These are phyloP conservation scores for Yarrowia bubula DNA, from an alignment of 805 yeast genomes.

Conservation along the genomic window DNA sequence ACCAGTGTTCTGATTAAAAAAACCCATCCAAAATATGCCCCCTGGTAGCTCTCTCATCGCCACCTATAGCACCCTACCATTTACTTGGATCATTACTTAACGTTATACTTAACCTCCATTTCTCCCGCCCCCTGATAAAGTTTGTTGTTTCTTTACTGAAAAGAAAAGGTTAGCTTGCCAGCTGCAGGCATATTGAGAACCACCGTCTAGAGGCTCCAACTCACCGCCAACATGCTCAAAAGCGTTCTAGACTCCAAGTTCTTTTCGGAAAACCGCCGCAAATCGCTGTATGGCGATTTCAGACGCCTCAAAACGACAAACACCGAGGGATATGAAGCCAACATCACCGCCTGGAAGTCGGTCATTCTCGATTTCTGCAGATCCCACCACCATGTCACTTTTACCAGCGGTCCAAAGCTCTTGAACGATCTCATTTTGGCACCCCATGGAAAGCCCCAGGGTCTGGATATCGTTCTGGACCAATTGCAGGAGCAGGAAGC, in stretches of 20 bases:
- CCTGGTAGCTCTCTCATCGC: too few relatives aligned
- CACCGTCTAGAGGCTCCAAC: neutral
- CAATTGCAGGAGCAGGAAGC: conserved; percentile 12
- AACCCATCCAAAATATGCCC: too few relatives aligned
- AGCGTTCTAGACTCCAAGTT: conserved; percentile 34
- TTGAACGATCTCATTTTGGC: conserved; percentile 21
- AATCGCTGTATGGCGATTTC: conserved; percentile 52
- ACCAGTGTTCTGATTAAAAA: too few relatives aligned
- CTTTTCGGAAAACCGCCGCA: conserved; percentile 45
- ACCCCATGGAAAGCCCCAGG: conserved; percentile 23
- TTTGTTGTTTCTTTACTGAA: neutral
- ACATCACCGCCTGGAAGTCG: conserved; percentile 48
- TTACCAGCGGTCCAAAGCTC: conserved; percentile 20
- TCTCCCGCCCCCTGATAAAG: neutral
- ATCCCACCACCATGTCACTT: neutral
- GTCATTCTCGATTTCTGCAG: conserved; percentile 36
- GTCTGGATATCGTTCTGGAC: conserved; percentile 14
- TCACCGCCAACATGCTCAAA: conserved; percentile 10
- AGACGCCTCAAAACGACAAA: conserved; percentile 45
- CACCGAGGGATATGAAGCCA: conserved; percentile 52
- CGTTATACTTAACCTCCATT: too few relatives aligned
- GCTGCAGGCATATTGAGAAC: too few relatives aligned
- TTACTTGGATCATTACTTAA: too few relatives aligned
- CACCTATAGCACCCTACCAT: too few relatives aligned
- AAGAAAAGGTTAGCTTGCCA: neutral